A percentile compares a stretch with the other conserved stretches of the same genome.
phyloP scores from a whole-genome alignment of 2,329 filamentous ascomycete species.

The Diplocarpon mali region DNA sequence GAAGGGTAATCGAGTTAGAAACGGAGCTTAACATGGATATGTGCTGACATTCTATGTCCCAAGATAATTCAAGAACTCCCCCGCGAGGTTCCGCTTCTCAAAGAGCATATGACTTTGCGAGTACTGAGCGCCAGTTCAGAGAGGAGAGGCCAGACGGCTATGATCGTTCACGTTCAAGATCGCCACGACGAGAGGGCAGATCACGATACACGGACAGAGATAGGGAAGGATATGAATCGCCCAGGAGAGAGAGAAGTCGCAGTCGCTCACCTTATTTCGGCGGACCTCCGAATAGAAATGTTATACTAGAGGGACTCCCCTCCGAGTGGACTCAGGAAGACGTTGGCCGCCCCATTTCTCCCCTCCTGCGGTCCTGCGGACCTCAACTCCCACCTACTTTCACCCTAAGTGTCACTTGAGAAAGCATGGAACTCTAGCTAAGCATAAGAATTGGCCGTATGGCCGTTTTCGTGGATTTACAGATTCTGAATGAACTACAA shows the following conservation, averaged over 20 bases:
- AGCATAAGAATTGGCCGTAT: conserved; percentile 27
- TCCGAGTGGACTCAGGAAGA: conserved; percentile 38
- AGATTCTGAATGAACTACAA: conserved; percentile 45
- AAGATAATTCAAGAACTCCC: conserved; percentile 27
- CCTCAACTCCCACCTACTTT: conserved; percentile 14
- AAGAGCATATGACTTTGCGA: conserved; percentile 10
- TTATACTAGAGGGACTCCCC: conserved; percentile 45
- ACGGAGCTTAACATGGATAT: conserved; percentile 19
- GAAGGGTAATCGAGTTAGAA: conserved; percentile 29
- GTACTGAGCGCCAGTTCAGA: conserved; percentile 19
- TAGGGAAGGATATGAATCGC: conserved; percentile 26
- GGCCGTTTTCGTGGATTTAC: conserved; percentile 28
- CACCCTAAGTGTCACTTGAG: conserved; percentile 28
- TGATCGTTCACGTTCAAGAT: conserved; percentile 29
- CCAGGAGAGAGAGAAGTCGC: conserved; percentile 22
- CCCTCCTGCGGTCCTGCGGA: conserved; percentile 14
- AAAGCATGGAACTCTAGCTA: conserved; percentile 28
- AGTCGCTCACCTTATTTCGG: conserved; percentile 27
- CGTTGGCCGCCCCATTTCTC: conserved; percentile 35
- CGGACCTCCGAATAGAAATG: conserved; percentile 35
- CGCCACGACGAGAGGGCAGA: conserved; percentile 26
- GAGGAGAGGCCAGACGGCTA: conserved; percentile 25
- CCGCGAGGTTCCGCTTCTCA: conserved; percentile 19
- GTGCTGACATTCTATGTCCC: conserved; percentile 27
- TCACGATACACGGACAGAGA: conserved; percentile 27